Conservation (phyloP, 139 green algal genomes). For the Chlamydomonas sp. region DNA sequence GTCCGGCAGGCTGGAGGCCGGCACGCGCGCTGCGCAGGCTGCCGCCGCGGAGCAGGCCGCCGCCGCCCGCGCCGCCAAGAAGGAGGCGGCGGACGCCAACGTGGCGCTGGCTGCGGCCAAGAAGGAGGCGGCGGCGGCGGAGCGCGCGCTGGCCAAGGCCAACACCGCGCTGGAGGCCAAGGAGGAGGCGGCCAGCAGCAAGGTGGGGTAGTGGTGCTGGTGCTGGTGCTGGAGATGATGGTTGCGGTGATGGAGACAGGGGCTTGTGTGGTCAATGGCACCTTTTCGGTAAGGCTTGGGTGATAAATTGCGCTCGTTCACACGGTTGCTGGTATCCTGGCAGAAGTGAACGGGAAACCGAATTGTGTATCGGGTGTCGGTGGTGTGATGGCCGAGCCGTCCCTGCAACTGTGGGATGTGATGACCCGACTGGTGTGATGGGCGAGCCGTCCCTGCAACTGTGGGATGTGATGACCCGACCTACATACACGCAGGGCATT, state of each 20-base stretch:
- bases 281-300: no score
- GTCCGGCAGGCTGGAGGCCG: constrained; percentile 15
- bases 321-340: no score
- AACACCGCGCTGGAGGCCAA: constrained; percentile 21
- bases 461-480: neutral
- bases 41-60: constrained; percentile 9
- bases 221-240: no score
- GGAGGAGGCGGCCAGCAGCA: constrained; percentile 28
- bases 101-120: constrained; percentile 9
- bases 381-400: neutral
- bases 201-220: constrained; percentile 2
- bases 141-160: constrained; percentile 9
- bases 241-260: no score
- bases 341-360: no score
- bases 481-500: no score
- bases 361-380: neutral
- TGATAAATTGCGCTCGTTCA: no score
- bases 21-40: constrained; percentile 10
- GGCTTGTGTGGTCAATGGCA: no score
- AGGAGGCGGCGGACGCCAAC: constrained; percentile 34
- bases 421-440: neutral
- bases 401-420: neutral
- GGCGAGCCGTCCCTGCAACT: neutral
- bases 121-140: constrained; percentile 22
- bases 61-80: constrained; percentile 31